Conservation (phyloP, 805 yeast species). For the Zygosaccharomyces pseudorouxii region DNA sequence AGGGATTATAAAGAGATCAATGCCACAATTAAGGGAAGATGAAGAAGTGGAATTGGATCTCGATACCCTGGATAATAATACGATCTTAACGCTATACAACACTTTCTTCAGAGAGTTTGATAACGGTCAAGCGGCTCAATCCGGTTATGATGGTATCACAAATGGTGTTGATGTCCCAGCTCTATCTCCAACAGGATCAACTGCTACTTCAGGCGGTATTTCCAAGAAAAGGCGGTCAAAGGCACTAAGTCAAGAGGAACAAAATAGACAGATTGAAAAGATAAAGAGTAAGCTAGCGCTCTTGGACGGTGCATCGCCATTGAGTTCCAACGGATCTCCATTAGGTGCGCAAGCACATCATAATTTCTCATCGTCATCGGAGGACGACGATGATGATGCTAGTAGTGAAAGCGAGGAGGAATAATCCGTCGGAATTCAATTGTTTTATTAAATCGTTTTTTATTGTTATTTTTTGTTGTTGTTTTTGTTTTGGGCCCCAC, state of each 20-base stretch:
- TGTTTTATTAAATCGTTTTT: background rate
- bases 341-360: slow-evolving; percentile 11
- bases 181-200: slow-evolving; percentile 28
- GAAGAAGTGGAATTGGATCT: slow-evolving; percentile 96
- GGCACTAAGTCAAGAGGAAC: slow-evolving; percentile 62
- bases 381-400: slow-evolving; percentile 46
- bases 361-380: slow-evolving; percentile 23
- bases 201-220: slow-evolving; percentile 6
- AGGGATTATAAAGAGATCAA: slow-evolving; percentile 74
- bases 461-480: background rate
- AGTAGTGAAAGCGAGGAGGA: slow-evolving; percentile 74
- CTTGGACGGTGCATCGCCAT: slow-evolving; percentile 52
- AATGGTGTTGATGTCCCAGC: slow-evolving; percentile 19
- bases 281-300: slow-evolving; percentile 73
- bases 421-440: slow-evolving; percentile 27
- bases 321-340: slow-evolving; percentile 39
- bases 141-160: slow-evolving; percentile 18
- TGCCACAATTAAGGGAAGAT: slow-evolving; percentile 55
- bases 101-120: slow-evolving; percentile 59
- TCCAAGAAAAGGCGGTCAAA: slow-evolving; percentile 46
- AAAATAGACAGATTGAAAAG: slow-evolving; percentile 60
- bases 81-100: slow-evolving; percentile 77
- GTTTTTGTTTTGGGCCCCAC: background rate
- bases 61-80: slow-evolving; percentile 82
- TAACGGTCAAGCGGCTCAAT: slow-evolving; percentile 19